These are phyloP conservation scores for Bacidia gigantensis DNA, from an alignment of 495 filamentous ascomycete species.

Conservation along the genomic window DNA sequence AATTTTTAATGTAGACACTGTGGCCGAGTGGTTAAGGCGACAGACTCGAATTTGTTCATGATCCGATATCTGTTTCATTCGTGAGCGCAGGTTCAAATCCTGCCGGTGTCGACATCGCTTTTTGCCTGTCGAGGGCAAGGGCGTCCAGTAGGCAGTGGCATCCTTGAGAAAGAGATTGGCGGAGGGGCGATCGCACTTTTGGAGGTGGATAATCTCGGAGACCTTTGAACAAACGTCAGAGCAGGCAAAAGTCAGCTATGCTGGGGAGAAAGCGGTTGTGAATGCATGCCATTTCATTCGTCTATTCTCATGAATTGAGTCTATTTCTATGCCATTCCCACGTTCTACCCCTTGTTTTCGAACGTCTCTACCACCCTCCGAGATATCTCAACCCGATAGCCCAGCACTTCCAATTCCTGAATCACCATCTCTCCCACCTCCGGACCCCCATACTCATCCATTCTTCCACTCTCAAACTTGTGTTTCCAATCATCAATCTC, in stretches of 20 bases:
- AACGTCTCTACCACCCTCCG: not conserved
- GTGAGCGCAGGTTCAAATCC: conserved; percentile 27
- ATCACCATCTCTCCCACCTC: not conserved
- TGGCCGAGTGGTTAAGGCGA: conserved; percentile 28
- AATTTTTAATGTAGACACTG: conserved; percentile 11
- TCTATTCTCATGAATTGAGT: too few species aligned
- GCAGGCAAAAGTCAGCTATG: not conserved
- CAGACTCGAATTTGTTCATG: conserved; percentile 19
- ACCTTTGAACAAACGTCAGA: too few species aligned
- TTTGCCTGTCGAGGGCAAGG: not conserved
- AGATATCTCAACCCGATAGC: not conserved
- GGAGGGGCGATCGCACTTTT: too few species aligned
- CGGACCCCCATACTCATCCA: not conserved
- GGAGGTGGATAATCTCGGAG: too few species aligned
- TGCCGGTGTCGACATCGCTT: conserved; percentile 20
- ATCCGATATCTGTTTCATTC: conserved; percentile 24
- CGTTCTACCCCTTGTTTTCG: not conserved
- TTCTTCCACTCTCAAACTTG: not conserved
- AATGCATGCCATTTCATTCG: not conserved
- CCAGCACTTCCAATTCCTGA: not conserved
- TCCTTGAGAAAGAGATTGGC: too few species aligned
- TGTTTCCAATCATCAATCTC: not conserved
- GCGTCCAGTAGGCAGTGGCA: too few species aligned
- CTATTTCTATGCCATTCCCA: too few species aligned
- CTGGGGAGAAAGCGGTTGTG: not conserved